Evolutionary conservation across 2,329 filamentous ascomycete species (phyloP).

Genomic region (Fusarium piperis): DNA sequence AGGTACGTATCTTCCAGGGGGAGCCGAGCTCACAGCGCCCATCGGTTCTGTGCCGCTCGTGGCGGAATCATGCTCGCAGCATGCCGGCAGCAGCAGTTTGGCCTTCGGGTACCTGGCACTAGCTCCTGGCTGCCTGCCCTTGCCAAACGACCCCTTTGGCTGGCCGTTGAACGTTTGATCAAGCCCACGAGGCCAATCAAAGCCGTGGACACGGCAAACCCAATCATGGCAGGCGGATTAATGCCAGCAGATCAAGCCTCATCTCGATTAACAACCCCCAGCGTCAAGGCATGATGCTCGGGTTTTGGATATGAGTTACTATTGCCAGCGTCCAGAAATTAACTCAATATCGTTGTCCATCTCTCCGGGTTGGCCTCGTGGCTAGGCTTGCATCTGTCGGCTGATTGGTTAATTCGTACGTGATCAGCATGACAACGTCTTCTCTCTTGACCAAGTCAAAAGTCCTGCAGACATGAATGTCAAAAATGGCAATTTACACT

Average conservation of each 20-base stretch:
- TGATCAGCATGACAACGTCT: constrained; percentile 3
- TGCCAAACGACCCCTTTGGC: constrained; percentile 18
- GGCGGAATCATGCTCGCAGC: constrained; percentile 9
- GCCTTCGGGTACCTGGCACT: constrained; percentile 37
- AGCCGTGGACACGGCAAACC: not conserved
- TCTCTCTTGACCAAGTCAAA: not conserved
- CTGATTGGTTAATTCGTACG: constrained; percentile 1
- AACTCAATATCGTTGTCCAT: not conserved
- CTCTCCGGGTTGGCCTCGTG: not conserved
- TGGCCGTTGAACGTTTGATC: constrained; percentile 17
- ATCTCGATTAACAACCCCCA: constrained; percentile 26
- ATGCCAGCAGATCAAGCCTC: constrained; percentile 2
- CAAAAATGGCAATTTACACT: not conserved
- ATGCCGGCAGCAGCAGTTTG: constrained; percentile 1
- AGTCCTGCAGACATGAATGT: not conserved
- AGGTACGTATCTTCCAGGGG: constrained; percentile 13
- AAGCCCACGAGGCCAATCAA: constrained; percentile 11
- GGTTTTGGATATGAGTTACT: not conserved
- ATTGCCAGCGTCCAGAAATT: not conserved
- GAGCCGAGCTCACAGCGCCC: constrained; percentile 15
- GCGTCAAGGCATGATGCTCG: constrained; percentile 8
- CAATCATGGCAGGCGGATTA: constrained; percentile 14
- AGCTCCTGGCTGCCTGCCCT: constrained; percentile 2
- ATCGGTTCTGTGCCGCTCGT: not conserved
- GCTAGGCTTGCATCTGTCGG: not conserved